Percentiles rank a stretch among this genome's conserved stretches.
Evolutionary conservation across 768 basidiomycete genomes (phyloP).

Genomic region (Exidia glandulosa): DNA sequence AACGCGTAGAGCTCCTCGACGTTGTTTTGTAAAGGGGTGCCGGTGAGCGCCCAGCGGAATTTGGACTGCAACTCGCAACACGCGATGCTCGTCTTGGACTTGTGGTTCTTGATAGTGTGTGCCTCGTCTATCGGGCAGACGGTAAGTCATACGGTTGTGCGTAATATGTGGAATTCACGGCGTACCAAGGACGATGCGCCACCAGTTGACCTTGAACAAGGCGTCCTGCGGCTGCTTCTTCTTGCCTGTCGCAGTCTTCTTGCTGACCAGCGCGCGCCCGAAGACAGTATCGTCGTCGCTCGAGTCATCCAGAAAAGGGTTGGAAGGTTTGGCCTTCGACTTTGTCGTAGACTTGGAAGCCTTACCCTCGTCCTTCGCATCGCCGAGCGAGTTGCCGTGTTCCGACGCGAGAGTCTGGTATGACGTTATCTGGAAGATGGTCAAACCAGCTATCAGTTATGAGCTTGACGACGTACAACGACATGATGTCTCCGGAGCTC

Average conservation of each 20-base stretch:
- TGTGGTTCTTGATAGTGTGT: conserved; percentile 85
- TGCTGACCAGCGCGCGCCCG: conserved; percentile 30
- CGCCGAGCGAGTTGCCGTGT: conserved; percentile 39
- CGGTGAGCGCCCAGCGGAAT: conserved; percentile 83
- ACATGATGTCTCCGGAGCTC: conserved; percentile 48
- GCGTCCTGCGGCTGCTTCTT: conserved; percentile 44
- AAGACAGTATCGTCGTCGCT: conserved; percentile 15
- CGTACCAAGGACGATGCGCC: conserved; percentile 73
- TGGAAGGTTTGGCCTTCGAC: conserved; percentile 21
- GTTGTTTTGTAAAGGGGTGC: conserved; percentile 68
- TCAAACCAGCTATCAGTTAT: neutral
- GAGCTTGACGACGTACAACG: conserved; percentile 25
- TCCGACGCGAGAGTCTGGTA: conserved; percentile 81
- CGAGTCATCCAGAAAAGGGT: conserved; percentile 16
- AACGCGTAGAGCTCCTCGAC: conserved; percentile 85
- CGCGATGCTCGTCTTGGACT: conserved; percentile 64
- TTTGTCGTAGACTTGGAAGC: conserved; percentile 31
- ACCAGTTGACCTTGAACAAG: conserved; percentile 73
- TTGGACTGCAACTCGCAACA: conserved; percentile 69
- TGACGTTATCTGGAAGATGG: conserved; percentile 48
- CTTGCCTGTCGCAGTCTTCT: conserved; percentile 29
- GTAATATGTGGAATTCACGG: neutral
- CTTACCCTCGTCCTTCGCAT: conserved; percentile 49
- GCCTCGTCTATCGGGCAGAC: conserved; percentile 62
- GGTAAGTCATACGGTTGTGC: neutral